A percentile compares a stretch with the other conserved stretches of the same genome.
Evolutionary conservation across 1,284 basidiomycete genomes (phyloP).

Genomic region (Puccinia sorghi): DNA sequence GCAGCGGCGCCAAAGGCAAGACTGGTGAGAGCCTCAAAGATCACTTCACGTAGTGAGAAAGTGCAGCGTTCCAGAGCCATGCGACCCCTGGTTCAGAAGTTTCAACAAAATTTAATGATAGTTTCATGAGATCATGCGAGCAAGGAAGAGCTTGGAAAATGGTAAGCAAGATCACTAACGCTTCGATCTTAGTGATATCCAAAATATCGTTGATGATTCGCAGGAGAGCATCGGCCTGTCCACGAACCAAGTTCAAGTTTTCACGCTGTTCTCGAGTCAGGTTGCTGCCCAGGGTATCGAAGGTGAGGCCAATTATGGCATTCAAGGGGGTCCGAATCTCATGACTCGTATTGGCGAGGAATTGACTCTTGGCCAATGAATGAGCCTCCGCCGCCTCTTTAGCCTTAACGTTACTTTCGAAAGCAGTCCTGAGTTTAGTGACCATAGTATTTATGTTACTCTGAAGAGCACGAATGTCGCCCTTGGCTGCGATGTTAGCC

Average conservation of each 20-base stretch:
- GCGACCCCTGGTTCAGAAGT: slow-evolving; percentile 24
- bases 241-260: slow-evolving; percentile 46
- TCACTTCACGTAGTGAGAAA: slow-evolving; percentile 46
- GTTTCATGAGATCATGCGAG: neutral
- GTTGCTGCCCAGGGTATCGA: slow-evolving; percentile 41
- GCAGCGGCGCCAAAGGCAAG: slow-evolving; percentile 42
- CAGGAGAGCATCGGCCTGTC: slow-evolving; percentile 40
- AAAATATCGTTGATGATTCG: slow-evolving; percentile 49
- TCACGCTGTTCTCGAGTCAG: slow-evolving; percentile 48
- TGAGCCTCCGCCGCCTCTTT: slow-evolving; percentile 49
- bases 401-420: slow-evolving; percentile 49
- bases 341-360: slow-evolving; percentile 49
- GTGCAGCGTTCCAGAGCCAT: slow-evolving; percentile 48
- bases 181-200: slow-evolving; percentile 50
- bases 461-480: slow-evolving; percentile 43
- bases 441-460: slow-evolving; percentile 51
- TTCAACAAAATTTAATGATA: neutral
- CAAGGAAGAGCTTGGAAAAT: neutral
- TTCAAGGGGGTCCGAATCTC: slow-evolving; percentile 49
- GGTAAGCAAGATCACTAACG: slow-evolving; percentile 8
- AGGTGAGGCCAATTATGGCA: slow-evolving; percentile 48
- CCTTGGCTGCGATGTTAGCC: slow-evolving; percentile 47
- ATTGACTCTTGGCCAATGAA: slow-evolving; percentile 47
- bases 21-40: slow-evolving; percentile 44
- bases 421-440: slow-evolving; percentile 43